phyloP scores from a whole-genome alignment of 257 asterid genomes.

The Sherardia arvensis region DNA sequence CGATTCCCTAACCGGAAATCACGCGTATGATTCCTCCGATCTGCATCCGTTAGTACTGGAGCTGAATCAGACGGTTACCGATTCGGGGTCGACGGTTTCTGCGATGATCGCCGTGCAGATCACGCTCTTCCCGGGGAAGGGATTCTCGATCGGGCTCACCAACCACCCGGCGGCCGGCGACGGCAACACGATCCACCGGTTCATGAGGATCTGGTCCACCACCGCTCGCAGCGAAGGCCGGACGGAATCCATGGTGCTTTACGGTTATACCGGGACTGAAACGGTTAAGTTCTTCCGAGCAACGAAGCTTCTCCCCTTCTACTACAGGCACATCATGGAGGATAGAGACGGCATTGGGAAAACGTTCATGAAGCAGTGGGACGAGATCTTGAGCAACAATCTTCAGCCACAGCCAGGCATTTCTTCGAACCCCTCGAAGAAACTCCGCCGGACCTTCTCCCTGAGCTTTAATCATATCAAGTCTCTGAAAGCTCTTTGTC shows the following conservation, averaged over 20 bases:
- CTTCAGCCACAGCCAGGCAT: not conserved
- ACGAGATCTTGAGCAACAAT: not conserved
- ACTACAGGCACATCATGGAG: slow-evolving; percentile 15
- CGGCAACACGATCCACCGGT: slow-evolving; percentile 18
- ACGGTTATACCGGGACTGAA: no score
- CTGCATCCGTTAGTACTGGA: slow-evolving; percentile 21
- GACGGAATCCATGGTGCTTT: no score
- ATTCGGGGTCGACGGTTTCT: not conserved
- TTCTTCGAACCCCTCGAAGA: slow-evolving; percentile 1
- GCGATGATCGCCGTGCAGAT: slow-evolving; percentile 24
- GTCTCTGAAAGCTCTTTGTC: no score
- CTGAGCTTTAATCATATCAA: slow-evolving; percentile 1
- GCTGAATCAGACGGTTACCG: slow-evolving; percentile 2
- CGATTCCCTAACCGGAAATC: slow-evolving; percentile 13
- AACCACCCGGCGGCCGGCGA: slow-evolving; percentile 27
- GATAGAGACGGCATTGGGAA: slow-evolving; percentile 14
- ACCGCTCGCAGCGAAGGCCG: slow-evolving; percentile 6
- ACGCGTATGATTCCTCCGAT: slow-evolving; percentile 17
- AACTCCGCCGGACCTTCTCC: slow-evolving; percentile 25
- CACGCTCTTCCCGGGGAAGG: slow-evolving; percentile 26
- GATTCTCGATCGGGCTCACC: slow-evolving; percentile 26
- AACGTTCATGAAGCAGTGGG: slow-evolving; percentile 1
- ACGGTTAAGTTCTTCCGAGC: no score
- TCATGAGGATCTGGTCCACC: slow-evolving; percentile 22
- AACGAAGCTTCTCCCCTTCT: slow-evolving; percentile 12